Base-by-base conservation (phyloP, 495 filamentous ascomycete genomes). In the Aspergillus biplanus region DNA sequence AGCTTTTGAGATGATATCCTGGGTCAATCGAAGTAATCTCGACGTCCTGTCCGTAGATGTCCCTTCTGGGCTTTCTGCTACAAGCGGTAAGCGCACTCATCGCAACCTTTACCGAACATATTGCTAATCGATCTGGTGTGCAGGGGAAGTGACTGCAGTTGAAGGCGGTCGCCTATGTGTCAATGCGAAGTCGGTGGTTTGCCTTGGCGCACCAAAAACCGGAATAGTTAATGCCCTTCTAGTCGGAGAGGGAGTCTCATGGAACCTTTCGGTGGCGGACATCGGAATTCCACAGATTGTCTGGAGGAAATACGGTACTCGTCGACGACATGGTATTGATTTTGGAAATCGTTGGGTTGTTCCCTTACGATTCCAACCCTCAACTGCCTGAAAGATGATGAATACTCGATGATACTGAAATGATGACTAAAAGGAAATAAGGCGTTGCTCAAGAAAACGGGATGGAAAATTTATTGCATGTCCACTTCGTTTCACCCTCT, bases 311-410 rank as follows among this genome's bases (percentile, higher is more conserved):
- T 92, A 92, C 42, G 92, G 90, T 5, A 90, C 89, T 4, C 87
- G 88, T 63, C 83, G 90, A 60, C 83, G 90, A 31, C 85, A 89
- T 63, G 92, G 92, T 0, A 86, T 97, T 35, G 91, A 92, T 67
- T 97, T 97, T 79, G 92, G 89, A 32, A 86, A 87, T 48, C 82
- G 86, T 56, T 97, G 94, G 94, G 88, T 96, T 56, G 82, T 93
- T 12, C 73, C 76, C 13, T 62, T 82, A 52, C 75, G 74, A 46
- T 76, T 69, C 59, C 78, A 82, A 31, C 62, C 72, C 0, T 52
- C 71, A 13, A 44, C 64, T 13, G 64, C 35, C 53, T 57, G 33
- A 57, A 7, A 7, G 33, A 35, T 7, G 34, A 53, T 13, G 6
- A 27, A 42, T 7, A 8, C 21, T 35, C 37, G 44, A 27, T 34